A percentile compares a stretch with the other conserved stretches of the same genome.
phyloP scores from a whole-genome alignment of 768 basidiomycete genomes.

The Boletus fagicola region DNA sequence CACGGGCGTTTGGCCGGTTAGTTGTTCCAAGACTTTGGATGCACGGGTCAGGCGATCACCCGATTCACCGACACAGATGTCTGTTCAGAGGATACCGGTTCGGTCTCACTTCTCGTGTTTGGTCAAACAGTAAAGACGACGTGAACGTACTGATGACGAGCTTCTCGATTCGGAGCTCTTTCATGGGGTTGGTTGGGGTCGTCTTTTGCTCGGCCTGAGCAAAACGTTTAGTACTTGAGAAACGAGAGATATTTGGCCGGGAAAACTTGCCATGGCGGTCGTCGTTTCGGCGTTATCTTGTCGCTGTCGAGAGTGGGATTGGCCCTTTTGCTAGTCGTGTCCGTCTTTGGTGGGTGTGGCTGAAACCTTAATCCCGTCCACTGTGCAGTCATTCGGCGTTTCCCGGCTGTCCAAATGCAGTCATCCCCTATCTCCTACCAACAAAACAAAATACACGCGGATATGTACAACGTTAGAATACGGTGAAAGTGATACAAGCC shows the following conservation, averaged over 20 bases:
- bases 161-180: slow-evolving; percentile 96
- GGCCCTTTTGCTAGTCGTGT: neutral
- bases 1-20: slow-evolving; percentile 98
- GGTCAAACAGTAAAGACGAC: neutral
- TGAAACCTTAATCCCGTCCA: slow-evolving; percentile 27
- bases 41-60: slow-evolving; percentile 99
- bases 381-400: slow-evolving; percentile 24
- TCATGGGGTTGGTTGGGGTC: slow-evolving; percentile 89
- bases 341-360: slow-evolving; percentile 22
- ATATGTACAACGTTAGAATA: neutral
- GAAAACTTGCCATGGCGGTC: slow-evolving; percentile 28
- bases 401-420: slow-evolving; percentile 11
- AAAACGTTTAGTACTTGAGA: neutral
- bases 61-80: slow-evolving; percentile 99
- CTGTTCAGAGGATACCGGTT: slow-evolving; percentile 38
- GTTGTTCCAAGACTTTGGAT: slow-evolving; percentile 98
- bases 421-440: neutral
- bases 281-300: slow-evolving; percentile 35
- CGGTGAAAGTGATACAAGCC: neutral
- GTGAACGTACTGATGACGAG: slow-evolving; percentile 92
- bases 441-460: too few species aligned
- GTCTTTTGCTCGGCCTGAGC: slow-evolving; percentile 83
- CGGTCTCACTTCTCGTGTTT: neutral
- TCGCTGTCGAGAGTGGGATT: slow-evolving; percentile 26
- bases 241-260: too few species aligned